These are phyloP conservation scores for Eimeria sp. DNA, from an alignment of 169 alveolate species.

Conservation along the genomic window DNA sequence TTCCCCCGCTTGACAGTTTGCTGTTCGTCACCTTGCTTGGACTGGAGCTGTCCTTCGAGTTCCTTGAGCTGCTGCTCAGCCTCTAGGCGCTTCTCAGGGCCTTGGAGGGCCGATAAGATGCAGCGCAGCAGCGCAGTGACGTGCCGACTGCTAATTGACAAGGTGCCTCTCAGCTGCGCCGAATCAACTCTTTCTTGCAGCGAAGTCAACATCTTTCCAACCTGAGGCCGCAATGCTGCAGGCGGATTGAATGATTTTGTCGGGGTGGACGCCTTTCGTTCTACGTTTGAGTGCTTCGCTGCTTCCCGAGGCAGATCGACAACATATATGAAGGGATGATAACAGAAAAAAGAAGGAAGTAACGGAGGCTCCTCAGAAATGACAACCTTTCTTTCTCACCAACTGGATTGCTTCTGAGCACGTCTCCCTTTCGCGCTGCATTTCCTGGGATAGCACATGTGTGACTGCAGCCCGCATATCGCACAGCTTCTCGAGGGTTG, in stretches of 20 bases:
- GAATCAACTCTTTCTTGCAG: constrained; percentile 31
- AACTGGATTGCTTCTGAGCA: constrained; percentile 49
- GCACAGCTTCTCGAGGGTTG: constrained; percentile 65
- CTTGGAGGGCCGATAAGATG: constrained; percentile 50
- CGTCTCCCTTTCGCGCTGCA: constrained; percentile 53
- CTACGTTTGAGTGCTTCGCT: neutral
- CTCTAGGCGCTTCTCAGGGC: constrained; percentile 42
- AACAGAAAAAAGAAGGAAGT: neutral
- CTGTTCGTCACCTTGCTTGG: neutral
- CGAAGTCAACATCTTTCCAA: constrained; percentile 28
- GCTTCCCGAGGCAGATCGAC: neutral
- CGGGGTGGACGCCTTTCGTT: neutral
- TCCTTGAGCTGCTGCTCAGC: constrained; percentile 36
- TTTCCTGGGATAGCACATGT: constrained; percentile 28
- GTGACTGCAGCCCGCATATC: constrained; percentile 51
- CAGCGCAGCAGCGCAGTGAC: constrained; percentile 61
- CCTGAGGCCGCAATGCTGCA: constrained; percentile 15
- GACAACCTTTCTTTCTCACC: neutral
- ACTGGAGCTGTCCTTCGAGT: constrained; percentile 17
- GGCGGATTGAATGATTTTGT: neutral
- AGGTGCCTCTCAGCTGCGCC: constrained; percentile 33
- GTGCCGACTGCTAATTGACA: constrained; percentile 34
- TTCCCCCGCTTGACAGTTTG: neutral
- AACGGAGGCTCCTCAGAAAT: too few species aligned
- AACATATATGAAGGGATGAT: neutral